A percentile compares a stretch with the other conserved stretches of the same genome.
These are phyloP conservation scores for Periconia sp. DNA, from an alignment of 2,329 filamentous ascomycete species.

Conservation along the genomic window DNA sequence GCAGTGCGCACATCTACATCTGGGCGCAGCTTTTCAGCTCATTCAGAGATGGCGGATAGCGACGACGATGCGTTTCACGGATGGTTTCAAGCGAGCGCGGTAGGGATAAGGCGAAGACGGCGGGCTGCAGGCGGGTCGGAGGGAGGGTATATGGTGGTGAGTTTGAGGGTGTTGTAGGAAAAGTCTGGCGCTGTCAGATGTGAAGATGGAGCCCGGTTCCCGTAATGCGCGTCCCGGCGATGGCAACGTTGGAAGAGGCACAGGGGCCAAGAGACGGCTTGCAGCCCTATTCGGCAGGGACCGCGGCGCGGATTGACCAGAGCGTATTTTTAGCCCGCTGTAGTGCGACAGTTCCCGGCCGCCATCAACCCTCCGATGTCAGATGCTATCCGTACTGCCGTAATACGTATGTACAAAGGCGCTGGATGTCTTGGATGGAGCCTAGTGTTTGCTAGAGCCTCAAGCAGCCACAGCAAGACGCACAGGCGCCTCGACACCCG, in stretches of 20 bases:
- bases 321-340: conserved; percentile 1
- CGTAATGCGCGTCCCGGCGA: neutral
- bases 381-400: no score
- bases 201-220: neutral
- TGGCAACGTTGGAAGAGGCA: neutral
- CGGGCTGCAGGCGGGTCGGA: neutral
- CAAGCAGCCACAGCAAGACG: no score
- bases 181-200: neutral
- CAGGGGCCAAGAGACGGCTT: conserved; percentile 3
- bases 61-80: conserved; percentile 4
- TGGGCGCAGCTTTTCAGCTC: conserved; percentile 34
- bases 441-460: no score
- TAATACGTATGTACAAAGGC: no score
- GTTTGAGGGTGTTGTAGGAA: conserved; percentile 3
- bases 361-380: neutral
- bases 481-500: no score
- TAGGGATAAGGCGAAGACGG: conserved; percentile 5
- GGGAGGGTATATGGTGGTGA: neutral
- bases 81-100: conserved; percentile 12
- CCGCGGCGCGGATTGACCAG: no score
- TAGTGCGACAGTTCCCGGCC: neutral
- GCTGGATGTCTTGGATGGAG: no score
- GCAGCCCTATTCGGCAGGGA: neutral
- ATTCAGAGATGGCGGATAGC: conserved; percentile 18
- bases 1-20: conserved; percentile 36